A percentile compares a stretch with the other conserved stretches of the same genome.
These are phyloP conservation scores for Licmophora abbreviata DNA, from an alignment of 108 stramenopile species.

Conservation along the genomic window DNA sequence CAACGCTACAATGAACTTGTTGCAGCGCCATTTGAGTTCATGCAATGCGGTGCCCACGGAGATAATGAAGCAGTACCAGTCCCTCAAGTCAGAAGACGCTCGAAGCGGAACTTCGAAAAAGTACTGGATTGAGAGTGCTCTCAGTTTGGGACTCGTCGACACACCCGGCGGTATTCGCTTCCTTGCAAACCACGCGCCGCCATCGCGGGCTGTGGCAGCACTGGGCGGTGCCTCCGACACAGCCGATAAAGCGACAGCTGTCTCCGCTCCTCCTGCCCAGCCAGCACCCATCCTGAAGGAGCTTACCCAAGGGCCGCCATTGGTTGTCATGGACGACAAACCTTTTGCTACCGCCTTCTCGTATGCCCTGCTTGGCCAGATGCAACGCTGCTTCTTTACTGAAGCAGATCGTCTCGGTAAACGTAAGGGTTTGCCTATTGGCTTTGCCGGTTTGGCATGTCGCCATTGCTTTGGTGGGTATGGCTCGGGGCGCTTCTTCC, in stretches of 20 bases:
- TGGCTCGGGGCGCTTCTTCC: slow-evolving; percentile 79
- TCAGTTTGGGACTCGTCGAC: slow-evolving; percentile 66
- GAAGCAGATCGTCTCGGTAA: slow-evolving; percentile 79
- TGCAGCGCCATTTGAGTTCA: slow-evolving; percentile 70
- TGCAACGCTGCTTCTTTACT: slow-evolving; percentile 74
- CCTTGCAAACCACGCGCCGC: slow-evolving; percentile 23
- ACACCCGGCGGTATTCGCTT: slow-evolving; percentile 69
- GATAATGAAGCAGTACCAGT: slow-evolving; percentile 59
- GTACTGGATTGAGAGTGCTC: slow-evolving; percentile 71
- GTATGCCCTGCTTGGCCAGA: slow-evolving; percentile 62
- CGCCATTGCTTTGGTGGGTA: slow-evolving; percentile 73
- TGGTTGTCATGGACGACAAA: slow-evolving; percentile 57
- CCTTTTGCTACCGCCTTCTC: slow-evolving; percentile 67
- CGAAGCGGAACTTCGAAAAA: slow-evolving; percentile 77
- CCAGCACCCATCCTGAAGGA: not conserved
- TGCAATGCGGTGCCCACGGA: slow-evolving; percentile 51
- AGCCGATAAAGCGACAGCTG: not conserved
- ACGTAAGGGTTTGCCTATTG: slow-evolving; percentile 58
- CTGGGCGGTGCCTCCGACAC: not conserved
- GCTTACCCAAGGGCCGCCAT: slow-evolving; percentile 18
- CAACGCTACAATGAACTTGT: slow-evolving; percentile 73
- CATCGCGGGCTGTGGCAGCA: not conserved
- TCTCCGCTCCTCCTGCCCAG: not conserved
- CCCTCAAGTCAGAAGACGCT: slow-evolving; percentile 66
- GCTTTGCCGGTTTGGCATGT: slow-evolving; percentile 77